Evolutionary conservation across 2,329 filamentous ascomycete species (phyloP).

Genomic region (Aspergillus luchuensis): DNA sequence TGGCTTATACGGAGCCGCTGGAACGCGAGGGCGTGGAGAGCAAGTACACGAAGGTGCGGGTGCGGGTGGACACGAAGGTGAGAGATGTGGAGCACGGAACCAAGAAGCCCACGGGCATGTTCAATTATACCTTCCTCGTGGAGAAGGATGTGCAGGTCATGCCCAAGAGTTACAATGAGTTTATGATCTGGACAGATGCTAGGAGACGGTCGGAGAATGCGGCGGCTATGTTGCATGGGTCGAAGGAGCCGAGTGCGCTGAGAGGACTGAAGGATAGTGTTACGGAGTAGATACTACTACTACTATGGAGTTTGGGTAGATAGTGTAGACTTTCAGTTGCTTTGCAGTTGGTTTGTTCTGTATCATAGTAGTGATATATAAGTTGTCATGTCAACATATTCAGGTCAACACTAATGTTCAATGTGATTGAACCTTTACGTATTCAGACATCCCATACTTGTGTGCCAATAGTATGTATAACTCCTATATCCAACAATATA

Average conservation of each 20-base stretch:
- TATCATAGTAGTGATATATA: too few species aligned
- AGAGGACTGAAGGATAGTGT: constrained; percentile 40
- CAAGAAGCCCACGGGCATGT: constrained; percentile 69
- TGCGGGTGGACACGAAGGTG: constrained; percentile 72
- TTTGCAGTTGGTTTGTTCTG: too few species aligned
- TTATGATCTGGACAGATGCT: constrained; percentile 67
- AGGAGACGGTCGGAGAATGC: constrained; percentile 58
- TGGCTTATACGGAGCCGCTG: constrained; percentile 70
- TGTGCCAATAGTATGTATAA: too few species aligned
- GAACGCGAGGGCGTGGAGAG: constrained; percentile 47
- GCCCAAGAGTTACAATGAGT: constrained; percentile 64
- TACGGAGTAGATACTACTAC: constrained; percentile 35
- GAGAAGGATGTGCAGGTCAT: constrained; percentile 66
- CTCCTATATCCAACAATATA: too few species aligned
- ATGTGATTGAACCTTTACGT: too few species aligned
- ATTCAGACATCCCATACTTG: too few species aligned
- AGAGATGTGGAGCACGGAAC: constrained; percentile 70
- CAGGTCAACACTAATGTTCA: too few species aligned
- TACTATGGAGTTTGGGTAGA: neutral
- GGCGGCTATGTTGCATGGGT: constrained; percentile 42
- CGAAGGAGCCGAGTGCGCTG: constrained; percentile 37
- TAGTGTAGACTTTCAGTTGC: neutral
- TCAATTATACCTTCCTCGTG: constrained; percentile 74
- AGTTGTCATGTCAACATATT: too few species aligned
- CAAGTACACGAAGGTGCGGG: constrained; percentile 65